phyloP scores from a whole-genome alignment of 2,329 filamentous ascomycete species.

The Cladophialophora exuberans region DNA sequence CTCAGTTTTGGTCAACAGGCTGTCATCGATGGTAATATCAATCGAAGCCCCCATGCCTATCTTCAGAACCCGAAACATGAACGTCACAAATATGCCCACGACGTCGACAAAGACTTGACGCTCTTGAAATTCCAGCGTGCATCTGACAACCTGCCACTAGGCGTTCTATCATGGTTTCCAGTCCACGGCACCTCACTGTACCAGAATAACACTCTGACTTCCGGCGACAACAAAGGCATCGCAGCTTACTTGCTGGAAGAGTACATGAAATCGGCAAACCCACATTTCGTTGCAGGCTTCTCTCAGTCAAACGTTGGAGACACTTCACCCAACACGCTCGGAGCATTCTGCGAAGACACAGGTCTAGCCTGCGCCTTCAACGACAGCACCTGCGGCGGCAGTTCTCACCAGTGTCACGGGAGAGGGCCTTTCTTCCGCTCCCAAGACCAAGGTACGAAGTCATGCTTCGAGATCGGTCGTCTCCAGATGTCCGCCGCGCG shows the following conservation, averaged over 20 bases:
- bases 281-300: conserved; percentile 83
- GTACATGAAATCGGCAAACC: conserved; percentile 39
- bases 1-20: conserved; percentile 71
- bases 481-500: conserved; percentile 50
- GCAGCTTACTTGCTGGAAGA: conserved; percentile 81
- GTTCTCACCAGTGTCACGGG: conserved; percentile 48
- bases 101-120: conserved; percentile 77
- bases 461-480: conserved; percentile 54
- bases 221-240: conserved; percentile 96
- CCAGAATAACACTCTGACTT: conserved; percentile 86
- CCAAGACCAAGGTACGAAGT: conserved; percentile 51
- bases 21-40: conserved; percentile 78
- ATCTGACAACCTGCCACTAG: conserved; percentile 75
- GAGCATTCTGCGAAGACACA: conserved; percentile 86
- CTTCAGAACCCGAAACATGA: conserved; percentile 81
- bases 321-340: conserved; percentile 83
- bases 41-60: conserved; percentile 86
- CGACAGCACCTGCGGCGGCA: conserved; percentile 75
- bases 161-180: conserved; percentile 86
- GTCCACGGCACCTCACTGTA: conserved; percentile 90
- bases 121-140: conserved; percentile 76
- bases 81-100: conserved; percentile 65
- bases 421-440: conserved; percentile 50
- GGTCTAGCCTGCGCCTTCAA: conserved; percentile 58
- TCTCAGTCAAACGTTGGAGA: conserved; percentile 91